Conservation (phyloP, 352 stramenopile genomes). For the Phytophthora chlamydospora region DNA sequence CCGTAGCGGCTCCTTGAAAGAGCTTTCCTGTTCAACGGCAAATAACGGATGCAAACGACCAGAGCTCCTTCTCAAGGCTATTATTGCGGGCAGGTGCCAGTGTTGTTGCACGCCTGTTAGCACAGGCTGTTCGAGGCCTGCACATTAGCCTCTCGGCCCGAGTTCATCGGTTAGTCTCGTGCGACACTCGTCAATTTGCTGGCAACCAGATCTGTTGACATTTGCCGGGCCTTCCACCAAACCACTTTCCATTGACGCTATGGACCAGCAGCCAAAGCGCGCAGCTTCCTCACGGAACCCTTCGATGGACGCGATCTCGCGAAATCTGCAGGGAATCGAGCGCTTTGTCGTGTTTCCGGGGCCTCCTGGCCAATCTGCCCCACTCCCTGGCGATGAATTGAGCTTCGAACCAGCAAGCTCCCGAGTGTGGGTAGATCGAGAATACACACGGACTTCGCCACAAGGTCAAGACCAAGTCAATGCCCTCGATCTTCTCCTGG, state of each 20-base stretch:
- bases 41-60: slow-evolving; percentile 32
- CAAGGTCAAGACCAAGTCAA: slow-evolving; percentile 11
- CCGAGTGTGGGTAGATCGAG: slow-evolving; percentile 1
- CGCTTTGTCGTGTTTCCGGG: slow-evolving; percentile 3
- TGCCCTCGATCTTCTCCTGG: slow-evolving; percentile 4
- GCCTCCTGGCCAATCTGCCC: neutral
- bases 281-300: neutral
- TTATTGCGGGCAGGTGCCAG: slow-evolving; percentile 6
- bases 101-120: slow-evolving; percentile 10
- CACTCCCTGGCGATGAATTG: neutral
- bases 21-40: slow-evolving; percentile 16
- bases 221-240: neutral
- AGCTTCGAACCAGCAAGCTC: slow-evolving; percentile 6
- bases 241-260: slow-evolving; percentile 1
- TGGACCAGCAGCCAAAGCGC: slow-evolving; percentile 9
- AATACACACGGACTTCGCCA: neutral
- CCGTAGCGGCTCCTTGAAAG: neutral
- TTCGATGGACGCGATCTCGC: neutral
- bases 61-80: slow-evolving; percentile 20
- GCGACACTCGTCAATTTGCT: slow-evolving; percentile 32
- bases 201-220: slow-evolving; percentile 8
- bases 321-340: slow-evolving; percentile 5
- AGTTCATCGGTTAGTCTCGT: slow-evolving; percentile 1
- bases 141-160: neutral
- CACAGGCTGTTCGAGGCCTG: slow-evolving; percentile 13